phyloP scores from a whole-genome alignment of 371 early-diverging fungal species.

The Mortierella sp. region DNA sequence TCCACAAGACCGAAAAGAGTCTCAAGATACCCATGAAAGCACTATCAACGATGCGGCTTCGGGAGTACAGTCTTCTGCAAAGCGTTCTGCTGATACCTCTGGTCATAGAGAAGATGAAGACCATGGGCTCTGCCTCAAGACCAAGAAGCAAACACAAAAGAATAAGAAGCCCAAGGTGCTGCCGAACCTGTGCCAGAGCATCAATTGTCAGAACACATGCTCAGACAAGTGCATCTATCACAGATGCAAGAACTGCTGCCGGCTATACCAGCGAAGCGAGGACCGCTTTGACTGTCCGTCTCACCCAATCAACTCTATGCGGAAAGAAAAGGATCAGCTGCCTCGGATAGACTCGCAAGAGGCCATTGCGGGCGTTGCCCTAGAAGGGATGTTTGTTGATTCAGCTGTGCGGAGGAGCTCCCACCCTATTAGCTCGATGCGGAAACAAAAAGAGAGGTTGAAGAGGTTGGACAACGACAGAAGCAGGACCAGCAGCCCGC shows the following conservation, averaged over 20 bases:
- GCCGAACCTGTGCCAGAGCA: conserved; percentile 24
- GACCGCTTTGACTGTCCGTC: conserved; percentile 32
- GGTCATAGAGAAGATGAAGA: conserved; percentile 37
- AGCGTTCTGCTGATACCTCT: conserved; percentile 34
- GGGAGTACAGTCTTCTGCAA: background rate
- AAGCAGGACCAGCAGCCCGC: too few relatives aligned
- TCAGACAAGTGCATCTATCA: conserved; percentile 38
- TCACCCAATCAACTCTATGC: conserved; percentile 32
- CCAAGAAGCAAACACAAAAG: conserved; percentile 12
- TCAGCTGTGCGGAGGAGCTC: too few relatives aligned
- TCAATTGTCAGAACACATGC: conserved; percentile 32
- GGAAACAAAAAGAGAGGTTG: too few relatives aligned
- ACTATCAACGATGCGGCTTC: background rate
- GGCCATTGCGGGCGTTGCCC: conserved; percentile 44
- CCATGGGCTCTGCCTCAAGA: background rate
- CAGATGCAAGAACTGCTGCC: conserved; percentile 45
- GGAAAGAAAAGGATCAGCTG: conserved; percentile 12
- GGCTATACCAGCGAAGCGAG: conserved; percentile 23
- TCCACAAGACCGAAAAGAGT: conserved; percentile 36
- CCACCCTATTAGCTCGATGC: too few relatives aligned
- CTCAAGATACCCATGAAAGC: background rate
- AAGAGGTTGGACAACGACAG: conserved; percentile 5
- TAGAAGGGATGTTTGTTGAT: conserved; percentile 44
- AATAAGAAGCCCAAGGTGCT: conserved; percentile 40
- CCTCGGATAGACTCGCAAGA: conserved; percentile 47